These are phyloP conservation scores for Camelina sativa DNA, from an alignment of 345 rosid genomes.

Conservation along the genomic window DNA sequence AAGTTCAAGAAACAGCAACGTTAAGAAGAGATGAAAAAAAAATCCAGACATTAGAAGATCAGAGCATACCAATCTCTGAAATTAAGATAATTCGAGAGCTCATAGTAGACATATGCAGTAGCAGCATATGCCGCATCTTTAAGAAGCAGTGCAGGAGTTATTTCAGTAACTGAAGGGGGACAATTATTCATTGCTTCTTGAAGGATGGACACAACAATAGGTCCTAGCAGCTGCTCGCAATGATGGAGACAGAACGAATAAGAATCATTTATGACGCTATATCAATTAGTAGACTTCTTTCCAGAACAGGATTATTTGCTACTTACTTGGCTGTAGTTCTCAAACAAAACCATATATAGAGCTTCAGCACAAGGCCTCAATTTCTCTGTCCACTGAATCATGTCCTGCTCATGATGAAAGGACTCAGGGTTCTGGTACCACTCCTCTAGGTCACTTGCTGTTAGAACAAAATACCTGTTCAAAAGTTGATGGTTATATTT, in stretches of 20 bases:
- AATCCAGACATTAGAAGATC: slow-evolving; percentile 27
- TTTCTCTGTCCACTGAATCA: slow-evolving; percentile 99
- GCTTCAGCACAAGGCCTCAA: slow-evolving; percentile 99
- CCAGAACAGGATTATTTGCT: slow-evolving; percentile 32
- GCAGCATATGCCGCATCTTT: slow-evolving; percentile 99
- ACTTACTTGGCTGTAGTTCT: slow-evolving; percentile 94
- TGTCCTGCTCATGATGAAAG: slow-evolving; percentile 98
- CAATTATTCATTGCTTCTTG: slow-evolving; percentile 95
- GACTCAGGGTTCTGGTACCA: slow-evolving; percentile 94
- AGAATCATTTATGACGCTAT: slow-evolving; percentile 15
- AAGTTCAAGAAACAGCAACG: not conserved
- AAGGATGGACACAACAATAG: slow-evolving; percentile 89
- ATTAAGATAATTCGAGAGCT: slow-evolving; percentile 91
- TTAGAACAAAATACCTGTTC: slow-evolving; percentile 92
- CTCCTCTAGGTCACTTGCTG: slow-evolving; percentile 84
- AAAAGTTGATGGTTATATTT: slow-evolving; percentile 38
- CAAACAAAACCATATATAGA: slow-evolving; percentile 93
- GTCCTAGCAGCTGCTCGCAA: slow-evolving; percentile 76
- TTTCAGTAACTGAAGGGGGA: slow-evolving; percentile 77
- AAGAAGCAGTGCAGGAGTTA: slow-evolving; percentile 84
- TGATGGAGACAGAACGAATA: slow-evolving; percentile 33
- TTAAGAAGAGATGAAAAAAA: slow-evolving; percentile 23
- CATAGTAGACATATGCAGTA: slow-evolving; percentile 97
- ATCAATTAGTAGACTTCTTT: slow-evolving; percentile 18
- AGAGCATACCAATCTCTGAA: slow-evolving; percentile 84